phyloP scores from a whole-genome alignment of 352 stramenopile genomes.

The Globisporangium carolinianum region DNA sequence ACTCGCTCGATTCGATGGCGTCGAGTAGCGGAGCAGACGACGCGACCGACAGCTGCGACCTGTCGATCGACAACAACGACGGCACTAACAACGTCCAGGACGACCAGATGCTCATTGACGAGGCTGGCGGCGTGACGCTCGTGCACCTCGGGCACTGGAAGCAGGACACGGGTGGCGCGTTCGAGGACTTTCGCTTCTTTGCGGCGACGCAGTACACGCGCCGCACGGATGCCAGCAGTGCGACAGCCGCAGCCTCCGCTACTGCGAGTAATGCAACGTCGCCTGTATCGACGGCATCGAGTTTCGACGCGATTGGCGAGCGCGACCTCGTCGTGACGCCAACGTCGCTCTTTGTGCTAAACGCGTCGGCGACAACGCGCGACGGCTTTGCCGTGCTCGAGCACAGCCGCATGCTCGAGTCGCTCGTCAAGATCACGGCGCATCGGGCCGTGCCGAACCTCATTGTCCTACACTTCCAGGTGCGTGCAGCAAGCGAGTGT shows the following conservation, averaged over 20 bases:
- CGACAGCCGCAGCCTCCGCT: neutral
- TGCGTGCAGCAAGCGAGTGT: conserved; percentile 11
- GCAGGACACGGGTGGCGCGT: conserved; percentile 16
- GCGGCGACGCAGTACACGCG: conserved; percentile 25
- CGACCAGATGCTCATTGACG: conserved; percentile 12
- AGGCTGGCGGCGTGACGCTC: conserved; percentile 17
- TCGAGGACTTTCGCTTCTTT: conserved; percentile 49
- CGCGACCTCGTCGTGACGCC: conserved; percentile 67
- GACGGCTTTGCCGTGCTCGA: conserved; percentile 55
- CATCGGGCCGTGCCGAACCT: conserved; percentile 51
- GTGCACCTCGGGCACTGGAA: conserved; percentile 50
- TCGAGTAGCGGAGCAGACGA: neutral
- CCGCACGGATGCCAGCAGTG: neutral
- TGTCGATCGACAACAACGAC: neutral
- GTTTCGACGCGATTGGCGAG: conserved; percentile 31
- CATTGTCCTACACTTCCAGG: conserved; percentile 72
- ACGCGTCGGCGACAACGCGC: conserved; percentile 29
- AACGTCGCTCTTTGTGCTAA: conserved; percentile 36
- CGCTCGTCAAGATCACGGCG: conserved; percentile 49
- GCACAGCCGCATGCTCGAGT: conserved; percentile 41
- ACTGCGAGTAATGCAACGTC: neutral
- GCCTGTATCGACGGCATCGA: neutral
- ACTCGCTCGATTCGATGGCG: no score
- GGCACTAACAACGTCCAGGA: conserved; percentile 8
- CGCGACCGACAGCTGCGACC: conserved; percentile 8